Base-by-base conservation (phyloP, 2,329 filamentous ascomycete genomes). In the Neonectria sp. region DNA sequence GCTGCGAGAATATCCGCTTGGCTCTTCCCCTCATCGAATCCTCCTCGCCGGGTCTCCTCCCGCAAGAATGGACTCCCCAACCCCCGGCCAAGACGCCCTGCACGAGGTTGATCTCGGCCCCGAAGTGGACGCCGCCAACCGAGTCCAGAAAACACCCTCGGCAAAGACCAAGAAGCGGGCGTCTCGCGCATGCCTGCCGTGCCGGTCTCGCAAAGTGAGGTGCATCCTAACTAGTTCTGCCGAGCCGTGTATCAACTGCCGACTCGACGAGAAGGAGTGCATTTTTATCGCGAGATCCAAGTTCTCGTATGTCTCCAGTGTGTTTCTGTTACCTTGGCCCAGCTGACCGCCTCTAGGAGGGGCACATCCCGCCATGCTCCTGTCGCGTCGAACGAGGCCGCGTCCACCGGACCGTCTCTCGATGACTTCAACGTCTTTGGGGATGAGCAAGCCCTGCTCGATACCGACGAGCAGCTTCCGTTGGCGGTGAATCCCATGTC, bases 181-280 rank as follows among this genome's bases (percentile, higher is more conserved):
- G 3, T 70, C 73, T 3, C 59, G 73, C 12, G 73, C 73, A 2
- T 75, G 73, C 15, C 68, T 74, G 13, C 53, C 72, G 0, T 75
- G 73, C 57, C 73, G 73, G n/a, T 57, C 70, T 7, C 59, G 73
- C 40, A 75, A 75, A 27, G 73, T 75, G 11, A 65, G 73, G 24
- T 75, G 73, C 55, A 75, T 75, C 35, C 69, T 75, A 17, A 71
- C 73, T 33, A 64, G 65, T 33, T 70, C 72, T 1, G 52, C 71
- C n/a, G 62, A 60, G 25, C 73, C 73, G 15, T 75, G 73, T 58
- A 69, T 75, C 68, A 75, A 75, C 17, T 75, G 73, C 52, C 68
- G 69, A 49, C 69, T 75, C 13, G 72, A 72, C 53, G 73, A 68
- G n/a, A 75, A 75, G 40, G 65, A 71, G 11, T 75, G 73, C 37